phyloP scores from a whole-genome alignment of 2,329 filamentous ascomycete species.

The Ceratocystis destructans region DNA sequence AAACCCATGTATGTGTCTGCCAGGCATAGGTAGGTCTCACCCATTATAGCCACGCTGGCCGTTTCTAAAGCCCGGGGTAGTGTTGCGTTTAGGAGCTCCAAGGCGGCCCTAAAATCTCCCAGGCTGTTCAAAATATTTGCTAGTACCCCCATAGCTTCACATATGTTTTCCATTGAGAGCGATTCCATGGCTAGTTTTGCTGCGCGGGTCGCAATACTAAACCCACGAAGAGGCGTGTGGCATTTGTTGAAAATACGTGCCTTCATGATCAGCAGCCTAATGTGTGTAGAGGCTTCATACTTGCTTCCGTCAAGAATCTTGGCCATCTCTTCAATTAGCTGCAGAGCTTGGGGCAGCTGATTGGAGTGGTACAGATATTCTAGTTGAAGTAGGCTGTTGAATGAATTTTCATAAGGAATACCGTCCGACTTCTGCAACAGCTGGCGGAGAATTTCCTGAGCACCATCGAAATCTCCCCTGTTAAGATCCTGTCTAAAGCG shows the following conservation, averaged over 20 bases:
- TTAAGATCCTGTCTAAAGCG: constrained; percentile 51
- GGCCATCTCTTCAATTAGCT: constrained; percentile 35
- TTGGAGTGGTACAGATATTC: constrained; percentile 38
- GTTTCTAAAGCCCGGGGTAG: constrained; percentile 67
- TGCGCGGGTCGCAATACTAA: constrained; percentile 63
- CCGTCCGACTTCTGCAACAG: constrained; percentile 37
- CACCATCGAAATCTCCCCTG: constrained; percentile 38
- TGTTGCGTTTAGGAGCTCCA: constrained; percentile 49
- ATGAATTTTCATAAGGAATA: constrained; percentile 39
- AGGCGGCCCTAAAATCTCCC: constrained; percentile 55
- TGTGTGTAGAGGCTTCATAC: constrained; percentile 47
- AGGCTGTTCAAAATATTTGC: constrained; percentile 55
- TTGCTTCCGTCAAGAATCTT: constrained; percentile 31
- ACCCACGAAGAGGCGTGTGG: constrained; percentile 57
- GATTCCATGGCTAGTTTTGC: constrained; percentile 59
- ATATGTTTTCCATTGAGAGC: constrained; percentile 54
- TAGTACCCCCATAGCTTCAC: constrained; percentile 56
- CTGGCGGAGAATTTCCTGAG: constrained; percentile 37
- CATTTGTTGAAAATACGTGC: constrained; percentile 53
- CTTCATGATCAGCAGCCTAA: constrained; percentile 61
- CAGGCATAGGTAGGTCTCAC: constrained; percentile 53
- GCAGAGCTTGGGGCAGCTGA: constrained; percentile 35
- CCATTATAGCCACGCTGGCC: constrained; percentile 47
- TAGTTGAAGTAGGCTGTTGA: constrained; percentile 39
- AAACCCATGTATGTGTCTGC: constrained; percentile 69